phyloP scores from a whole-genome alignment of 768 basidiomycete species.

The Zangia roseola region DNA sequence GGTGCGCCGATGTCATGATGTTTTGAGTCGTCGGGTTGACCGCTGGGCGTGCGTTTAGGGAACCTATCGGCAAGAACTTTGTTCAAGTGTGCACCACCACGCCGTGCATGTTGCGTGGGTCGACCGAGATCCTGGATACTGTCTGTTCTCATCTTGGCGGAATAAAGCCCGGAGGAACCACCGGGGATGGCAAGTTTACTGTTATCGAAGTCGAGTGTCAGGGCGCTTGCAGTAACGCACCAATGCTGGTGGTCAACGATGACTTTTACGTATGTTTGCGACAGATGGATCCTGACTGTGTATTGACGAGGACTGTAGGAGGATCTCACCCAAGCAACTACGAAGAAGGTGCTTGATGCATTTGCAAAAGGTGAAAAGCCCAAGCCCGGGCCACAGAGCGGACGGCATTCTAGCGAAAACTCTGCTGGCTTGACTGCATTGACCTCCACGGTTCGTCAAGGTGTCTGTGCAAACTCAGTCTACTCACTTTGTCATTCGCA shows the following conservation, averaged over 20 bases:
- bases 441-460: slow-evolving; percentile 58
- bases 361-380: slow-evolving; percentile 83
- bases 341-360: slow-evolving; percentile 75
- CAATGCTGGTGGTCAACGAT: slow-evolving; percentile 94
- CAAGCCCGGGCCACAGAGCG: slow-evolving; percentile 91
- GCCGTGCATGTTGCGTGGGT: slow-evolving; percentile 94
- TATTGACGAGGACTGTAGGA: slow-evolving; percentile 48
- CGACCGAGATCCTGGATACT: slow-evolving; percentile 85
- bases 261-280: slow-evolving; percentile 85
- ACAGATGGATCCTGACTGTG: background rate
- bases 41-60: slow-evolving; percentile 43
- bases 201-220: slow-evolving; percentile 98
- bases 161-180: slow-evolving; percentile 88
- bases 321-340: slow-evolving; percentile 76
- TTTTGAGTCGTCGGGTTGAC: background rate
- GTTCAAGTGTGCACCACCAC: slow-evolving; percentile 99
- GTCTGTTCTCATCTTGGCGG: slow-evolving; percentile 81
- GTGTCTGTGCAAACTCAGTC: background rate
- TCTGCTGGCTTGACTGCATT: slow-evolving; percentile 86
- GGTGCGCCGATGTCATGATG: slow-evolving; percentile 46
- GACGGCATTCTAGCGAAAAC: slow-evolving; percentile 87
- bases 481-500: slow-evolving; percentile 32
- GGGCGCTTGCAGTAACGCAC: slow-evolving; percentile 97
- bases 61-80: slow-evolving; percentile 92
- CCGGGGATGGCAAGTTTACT: slow-evolving; percentile 94